Conservation (phyloP, 1,284 basidiomycete genomes). For the Marasmius tenuissimus region DNA sequence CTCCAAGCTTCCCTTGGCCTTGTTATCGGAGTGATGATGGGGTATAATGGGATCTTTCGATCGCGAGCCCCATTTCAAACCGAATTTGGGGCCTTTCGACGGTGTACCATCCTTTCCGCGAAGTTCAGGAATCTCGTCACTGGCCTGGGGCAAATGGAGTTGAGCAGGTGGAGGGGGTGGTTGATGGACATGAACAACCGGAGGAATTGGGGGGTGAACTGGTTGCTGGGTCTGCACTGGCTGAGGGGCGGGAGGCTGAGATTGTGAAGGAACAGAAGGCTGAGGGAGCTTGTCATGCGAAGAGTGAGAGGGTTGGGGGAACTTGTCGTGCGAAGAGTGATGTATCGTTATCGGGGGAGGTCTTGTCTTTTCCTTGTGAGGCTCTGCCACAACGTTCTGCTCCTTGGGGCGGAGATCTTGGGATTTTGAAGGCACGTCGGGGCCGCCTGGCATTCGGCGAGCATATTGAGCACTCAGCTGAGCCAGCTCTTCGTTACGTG, state of each 20-base stretch:
- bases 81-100: constrained; percentile 30
- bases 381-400: not conserved
- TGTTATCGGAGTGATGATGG: constrained; percentile 29
- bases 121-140: constrained; percentile 30
- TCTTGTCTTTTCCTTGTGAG: not conserved
- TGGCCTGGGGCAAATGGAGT: constrained; percentile 33
- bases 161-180: constrained; percentile 10
- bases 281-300: not conserved
- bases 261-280: not conserved
- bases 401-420: constrained; percentile 10
- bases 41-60: constrained; percentile 30
- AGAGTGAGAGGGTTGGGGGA: not conserved
- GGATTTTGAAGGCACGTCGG: constrained; percentile 35
- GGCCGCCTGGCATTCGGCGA: constrained; percentile 65
- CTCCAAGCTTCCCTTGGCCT: constrained; percentile 49
- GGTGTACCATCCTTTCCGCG: constrained; percentile 27
- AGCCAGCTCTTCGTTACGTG: constrained; percentile 89
- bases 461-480: constrained; percentile 82
- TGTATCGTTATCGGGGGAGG: not conserved
- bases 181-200: constrained; percentile 15
- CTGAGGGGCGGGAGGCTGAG: not conserved
- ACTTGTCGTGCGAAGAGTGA: not conserved
- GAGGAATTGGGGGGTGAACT: not conserved
- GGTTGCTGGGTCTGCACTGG: not conserved
- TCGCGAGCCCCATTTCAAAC: constrained; percentile 61